phyloP scores from a whole-genome alignment of 352 stramenopile genomes.

The Phytophthora boehmeriae region DNA sequence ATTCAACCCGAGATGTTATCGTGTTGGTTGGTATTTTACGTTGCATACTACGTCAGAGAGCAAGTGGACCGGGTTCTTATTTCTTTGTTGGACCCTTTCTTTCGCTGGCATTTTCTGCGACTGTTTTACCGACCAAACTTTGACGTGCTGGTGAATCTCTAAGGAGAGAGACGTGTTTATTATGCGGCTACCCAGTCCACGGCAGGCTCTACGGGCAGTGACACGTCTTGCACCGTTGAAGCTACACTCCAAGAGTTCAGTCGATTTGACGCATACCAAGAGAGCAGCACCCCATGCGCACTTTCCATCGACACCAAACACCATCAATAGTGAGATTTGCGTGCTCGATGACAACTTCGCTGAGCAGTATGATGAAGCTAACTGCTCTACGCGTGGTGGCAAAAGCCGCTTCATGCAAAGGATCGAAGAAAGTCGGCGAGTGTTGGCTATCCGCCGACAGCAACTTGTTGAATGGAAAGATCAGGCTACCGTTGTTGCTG shows the following conservation, averaged over 20 bases:
- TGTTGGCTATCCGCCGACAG: constrained; percentile 13
- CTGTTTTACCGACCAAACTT: neutral
- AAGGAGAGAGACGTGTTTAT: no score
- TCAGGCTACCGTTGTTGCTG: constrained; percentile 9
- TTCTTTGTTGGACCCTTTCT: neutral
- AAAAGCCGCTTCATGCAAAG: neutral
- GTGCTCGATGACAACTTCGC: constrained; percentile 16
- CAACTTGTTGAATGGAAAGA: constrained; percentile 23
- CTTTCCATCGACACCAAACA: neutral
- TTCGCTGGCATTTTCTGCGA: neutral
- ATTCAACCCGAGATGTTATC: neutral
- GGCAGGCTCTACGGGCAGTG: constrained; percentile 1
- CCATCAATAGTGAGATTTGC: neutral
- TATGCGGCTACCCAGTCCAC: constrained; percentile 9
- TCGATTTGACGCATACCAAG: constrained; percentile 9
- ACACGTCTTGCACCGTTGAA: constrained; percentile 4
- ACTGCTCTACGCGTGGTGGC: neutral
- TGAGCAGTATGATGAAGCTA: constrained; percentile 3
- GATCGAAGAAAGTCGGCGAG: constrained; percentile 4
- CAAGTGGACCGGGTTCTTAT: neutral
- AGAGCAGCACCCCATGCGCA: neutral
- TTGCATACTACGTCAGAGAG: no score
- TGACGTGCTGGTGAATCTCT: neutral
- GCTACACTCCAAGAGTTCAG: constrained; percentile 1
- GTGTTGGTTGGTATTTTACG: no score